Percentiles rank a stretch among this genome's conserved stretches.
These are phyloP conservation scores for Trichosanthes cucumerina DNA, from an alignment of 306 rosid genomes.

Conservation along the genomic window DNA sequence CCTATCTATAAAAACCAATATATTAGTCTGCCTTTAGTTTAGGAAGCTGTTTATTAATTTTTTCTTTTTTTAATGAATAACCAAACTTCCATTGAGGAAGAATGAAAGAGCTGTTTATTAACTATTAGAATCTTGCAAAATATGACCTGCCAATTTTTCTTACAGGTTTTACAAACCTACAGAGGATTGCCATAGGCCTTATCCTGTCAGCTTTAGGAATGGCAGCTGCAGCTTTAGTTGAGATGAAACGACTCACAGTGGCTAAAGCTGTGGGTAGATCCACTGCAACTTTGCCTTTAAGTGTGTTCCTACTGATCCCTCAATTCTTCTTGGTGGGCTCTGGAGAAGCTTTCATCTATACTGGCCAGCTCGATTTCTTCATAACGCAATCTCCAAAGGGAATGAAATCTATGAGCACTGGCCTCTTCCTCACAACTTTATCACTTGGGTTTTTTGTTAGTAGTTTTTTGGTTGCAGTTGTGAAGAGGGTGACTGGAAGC, in stretches of 20 bases:
- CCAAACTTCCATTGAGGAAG: too few species aligned
- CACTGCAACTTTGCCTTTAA: constrained; percentile 41
- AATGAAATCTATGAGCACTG: constrained; percentile 96
- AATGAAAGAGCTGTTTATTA: neutral
- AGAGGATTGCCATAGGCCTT: constrained; percentile 73
- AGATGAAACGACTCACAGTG: constrained; percentile 47
- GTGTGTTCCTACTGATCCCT: constrained; percentile 71
- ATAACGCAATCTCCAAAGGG: constrained; percentile 88
- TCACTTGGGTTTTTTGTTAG: constrained; percentile 83
- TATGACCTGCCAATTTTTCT: neutral
- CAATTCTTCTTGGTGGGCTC: constrained; percentile 82
- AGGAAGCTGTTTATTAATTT: neutral
- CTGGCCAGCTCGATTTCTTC: constrained; percentile 95
- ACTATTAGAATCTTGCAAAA: neutral
- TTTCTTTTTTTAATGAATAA: too few species aligned
- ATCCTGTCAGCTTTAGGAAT: constrained; percentile 53
- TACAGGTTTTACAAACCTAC: constrained; percentile 72
- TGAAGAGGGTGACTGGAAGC: constrained; percentile 43
- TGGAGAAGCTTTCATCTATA: constrained; percentile 93
- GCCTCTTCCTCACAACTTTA: constrained; percentile 72
- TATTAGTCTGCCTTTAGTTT: neutral
- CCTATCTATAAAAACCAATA: neutral
- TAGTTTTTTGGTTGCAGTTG: constrained; percentile 64
- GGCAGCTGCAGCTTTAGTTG: constrained; percentile 56
- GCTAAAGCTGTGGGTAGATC: constrained; percentile 29